These are phyloP conservation scores for Neocucurbitaria cava DNA, from an alignment of 2,329 filamentous ascomycete species.

Conservation along the genomic window DNA sequence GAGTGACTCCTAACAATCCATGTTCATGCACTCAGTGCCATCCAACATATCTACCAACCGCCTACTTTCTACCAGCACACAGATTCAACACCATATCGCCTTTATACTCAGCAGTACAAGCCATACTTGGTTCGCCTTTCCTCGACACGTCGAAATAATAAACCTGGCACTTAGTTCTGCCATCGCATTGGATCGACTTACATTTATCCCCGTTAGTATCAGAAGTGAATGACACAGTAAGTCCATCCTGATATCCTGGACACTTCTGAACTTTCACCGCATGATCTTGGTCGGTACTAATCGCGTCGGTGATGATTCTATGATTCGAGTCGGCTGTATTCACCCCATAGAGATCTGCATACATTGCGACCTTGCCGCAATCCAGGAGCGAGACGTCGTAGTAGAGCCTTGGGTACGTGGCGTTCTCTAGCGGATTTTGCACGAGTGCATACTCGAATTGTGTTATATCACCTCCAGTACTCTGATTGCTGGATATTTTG, in stretches of 20 bases:
- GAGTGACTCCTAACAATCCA: background rate
- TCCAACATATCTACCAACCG: background rate
- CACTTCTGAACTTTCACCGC: conserved; percentile 15
- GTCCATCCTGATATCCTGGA: conserved; percentile 22
- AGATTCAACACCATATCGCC: conserved; percentile 22
- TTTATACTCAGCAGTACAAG: conserved; percentile 18
- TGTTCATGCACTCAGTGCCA: background rate
- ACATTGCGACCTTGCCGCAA: conserved; percentile 2
- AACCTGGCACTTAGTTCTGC: conserved; percentile 10
- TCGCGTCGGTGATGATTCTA: conserved; percentile 10
- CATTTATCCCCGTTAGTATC: conserved; percentile 8
- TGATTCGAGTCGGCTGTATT: background rate
- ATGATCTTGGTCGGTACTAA: conserved; percentile 7
- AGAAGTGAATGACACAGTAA: conserved; percentile 13
- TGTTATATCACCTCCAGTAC: background rate
- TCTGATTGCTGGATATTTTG: conserved; percentile 1
- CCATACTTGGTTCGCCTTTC: conserved; percentile 16
- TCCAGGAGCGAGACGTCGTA: conserved; percentile 25
- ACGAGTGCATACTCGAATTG: conserved; percentile 13
- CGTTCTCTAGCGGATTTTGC: background rate
- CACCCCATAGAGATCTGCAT: background rate
- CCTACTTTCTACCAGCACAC: conserved; percentile 4
- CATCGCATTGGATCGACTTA: conserved; percentile 15
- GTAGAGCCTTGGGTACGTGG: conserved; percentile 11
- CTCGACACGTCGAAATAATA: conserved; percentile 25